Conservation (phyloP, 208 protist genomes). For the Leishmania guyanensis region DNA sequence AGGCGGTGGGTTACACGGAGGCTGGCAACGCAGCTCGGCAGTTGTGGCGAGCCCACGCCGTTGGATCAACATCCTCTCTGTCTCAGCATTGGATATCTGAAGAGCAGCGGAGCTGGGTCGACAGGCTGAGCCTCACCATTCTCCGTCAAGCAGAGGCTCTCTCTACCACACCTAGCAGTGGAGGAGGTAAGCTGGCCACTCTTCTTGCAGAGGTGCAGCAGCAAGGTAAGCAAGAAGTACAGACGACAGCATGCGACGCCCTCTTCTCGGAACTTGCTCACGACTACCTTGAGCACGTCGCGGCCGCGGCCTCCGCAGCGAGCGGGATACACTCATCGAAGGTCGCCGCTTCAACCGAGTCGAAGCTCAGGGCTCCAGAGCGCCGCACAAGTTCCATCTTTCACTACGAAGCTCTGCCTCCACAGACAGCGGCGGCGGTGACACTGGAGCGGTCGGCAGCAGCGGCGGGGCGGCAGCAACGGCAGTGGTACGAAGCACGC, state of each 20-base stretch:
- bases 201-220: conserved; percentile 13
- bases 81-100: background rate
- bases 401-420: background rate
- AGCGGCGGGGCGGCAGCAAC: conserved; percentile 6
- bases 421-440: background rate
- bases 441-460: background rate
- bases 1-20: conserved; percentile 23
- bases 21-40: conserved; percentile 12
- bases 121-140: conserved; percentile 2
- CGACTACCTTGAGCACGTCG: conserved; percentile 15
- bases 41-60: conserved; percentile 2
- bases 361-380: background rate
- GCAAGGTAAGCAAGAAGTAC: background rate
- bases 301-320: background rate
- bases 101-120: conserved; percentile 12
- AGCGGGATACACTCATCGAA: background rate
- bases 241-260: conserved; percentile 9
- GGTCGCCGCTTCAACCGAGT: background rate
- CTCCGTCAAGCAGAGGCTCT: conserved; percentile 15
- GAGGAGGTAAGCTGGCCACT: background rate
- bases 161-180: background rate
- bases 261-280: conserved; percentile 40
- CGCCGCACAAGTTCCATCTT: conserved; percentile 6
- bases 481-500: conserved; percentile 33
- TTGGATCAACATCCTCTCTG: background rate